A percentile compares a stretch with the other conserved stretches of the same genome.
Evolutionary conservation across 345 rosid genomes (phyloP).

Genomic region (Corchorus capsularis): DNA sequence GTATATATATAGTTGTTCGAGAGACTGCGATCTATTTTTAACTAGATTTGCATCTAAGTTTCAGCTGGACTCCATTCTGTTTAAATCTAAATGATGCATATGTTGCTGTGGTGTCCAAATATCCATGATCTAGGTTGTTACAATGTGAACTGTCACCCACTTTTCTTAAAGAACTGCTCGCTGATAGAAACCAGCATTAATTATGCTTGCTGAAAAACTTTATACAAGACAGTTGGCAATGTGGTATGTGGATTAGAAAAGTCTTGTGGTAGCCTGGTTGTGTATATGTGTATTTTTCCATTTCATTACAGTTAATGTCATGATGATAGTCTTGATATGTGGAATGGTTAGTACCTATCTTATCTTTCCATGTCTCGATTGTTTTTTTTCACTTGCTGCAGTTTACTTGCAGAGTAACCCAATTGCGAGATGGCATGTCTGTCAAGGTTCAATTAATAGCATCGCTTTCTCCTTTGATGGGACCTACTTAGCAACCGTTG

Average conservation of each 20-base stretch:
- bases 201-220: background rate
- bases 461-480: constrained; percentile 87
- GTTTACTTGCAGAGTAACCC: constrained; percentile 87
- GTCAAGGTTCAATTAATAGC: constrained; percentile 93
- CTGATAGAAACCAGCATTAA: background rate
- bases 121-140: constrained; percentile 5
- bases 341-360: background rate
- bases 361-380: constrained; percentile 9
- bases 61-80: background rate
- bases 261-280: background rate
- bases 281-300: background rate
- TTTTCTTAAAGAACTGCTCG: background rate
- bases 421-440: constrained; percentile 94
- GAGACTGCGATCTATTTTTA: background rate
- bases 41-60: constrained; percentile 1
- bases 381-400: constrained; percentile 27
- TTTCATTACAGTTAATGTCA: constrained; percentile 3
- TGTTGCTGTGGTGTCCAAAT: background rate
- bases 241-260: background rate
- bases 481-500: constrained; percentile 85
- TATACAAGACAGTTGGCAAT: background rate
- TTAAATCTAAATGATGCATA: constrained; percentile 13
- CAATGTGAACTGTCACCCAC: constrained; percentile 1
- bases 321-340: background rate
- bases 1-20: background rate